Evolutionary conservation across 2,329 filamentous ascomycete species (phyloP).

Genomic region (Lasiodiplodia hormozganensis): DNA sequence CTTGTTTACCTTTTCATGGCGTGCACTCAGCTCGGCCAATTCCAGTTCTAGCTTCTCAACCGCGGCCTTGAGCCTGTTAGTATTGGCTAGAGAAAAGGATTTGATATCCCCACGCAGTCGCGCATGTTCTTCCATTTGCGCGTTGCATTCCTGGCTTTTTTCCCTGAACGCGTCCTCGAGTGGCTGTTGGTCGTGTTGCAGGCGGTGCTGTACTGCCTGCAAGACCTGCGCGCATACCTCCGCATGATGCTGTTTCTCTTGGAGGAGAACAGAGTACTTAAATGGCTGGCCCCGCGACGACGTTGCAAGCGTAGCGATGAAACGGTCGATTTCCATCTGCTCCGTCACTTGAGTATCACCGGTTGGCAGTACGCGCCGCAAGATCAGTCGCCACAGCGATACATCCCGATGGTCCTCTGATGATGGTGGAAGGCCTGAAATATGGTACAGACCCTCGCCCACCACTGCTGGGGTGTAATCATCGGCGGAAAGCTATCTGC

Average conservation of each 20-base stretch:
- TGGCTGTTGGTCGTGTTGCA: background rate
- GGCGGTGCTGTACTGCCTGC: background rate
- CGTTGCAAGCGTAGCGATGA: background rate
- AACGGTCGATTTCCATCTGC: background rate
- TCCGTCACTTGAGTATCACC: constrained; percentile 1
- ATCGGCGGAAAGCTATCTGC: background rate
- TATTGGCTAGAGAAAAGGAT: background rate
- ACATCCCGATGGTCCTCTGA: background rate
- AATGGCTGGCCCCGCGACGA: background rate
- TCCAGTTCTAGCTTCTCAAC: background rate
- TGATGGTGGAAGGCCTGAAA: background rate
- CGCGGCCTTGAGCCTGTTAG: background rate
- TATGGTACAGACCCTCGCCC: background rate
- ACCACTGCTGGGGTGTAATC: background rate
- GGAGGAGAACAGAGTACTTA: background rate
- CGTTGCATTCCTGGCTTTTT: background rate
- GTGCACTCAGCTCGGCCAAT: background rate
- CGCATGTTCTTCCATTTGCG: background rate
- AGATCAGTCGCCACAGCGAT: background rate
- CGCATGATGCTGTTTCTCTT: background rate
- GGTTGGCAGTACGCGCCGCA: background rate
- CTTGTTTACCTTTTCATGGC: background rate
- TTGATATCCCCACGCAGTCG: background rate
- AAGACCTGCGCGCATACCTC: background rate
- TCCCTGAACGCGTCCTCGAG: background rate